Evolutionary conservation across 306 rosid species (phyloP).

Genomic region (Lathyrus oleraceus): DNA sequence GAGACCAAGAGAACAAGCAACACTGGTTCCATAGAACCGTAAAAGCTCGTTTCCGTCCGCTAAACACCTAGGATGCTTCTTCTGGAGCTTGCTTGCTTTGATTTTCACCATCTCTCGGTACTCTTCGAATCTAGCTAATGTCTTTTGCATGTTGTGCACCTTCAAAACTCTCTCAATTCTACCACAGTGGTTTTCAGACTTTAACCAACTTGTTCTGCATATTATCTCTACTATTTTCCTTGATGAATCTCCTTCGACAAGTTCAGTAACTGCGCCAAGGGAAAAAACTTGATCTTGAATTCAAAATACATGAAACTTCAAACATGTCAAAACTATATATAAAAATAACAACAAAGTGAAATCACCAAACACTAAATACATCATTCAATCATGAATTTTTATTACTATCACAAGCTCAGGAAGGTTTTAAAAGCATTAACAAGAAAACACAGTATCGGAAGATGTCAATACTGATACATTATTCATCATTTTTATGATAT

Average conservation of each 20-base stretch:
- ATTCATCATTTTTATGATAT: too few species aligned
- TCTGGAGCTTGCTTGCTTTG: constrained; percentile 85
- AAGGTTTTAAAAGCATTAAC: neutral
- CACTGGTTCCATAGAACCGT: constrained; percentile 80
- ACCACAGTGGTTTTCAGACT: constrained; percentile 69
- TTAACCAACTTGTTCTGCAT: constrained; percentile 82
- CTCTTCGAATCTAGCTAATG: constrained; percentile 85
- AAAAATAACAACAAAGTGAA: constrained; percentile 24
- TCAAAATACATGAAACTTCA: constrained; percentile 31
- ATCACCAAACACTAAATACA: constrained; percentile 17
- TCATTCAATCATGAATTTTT: constrained; percentile 6
- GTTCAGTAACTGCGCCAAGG: constrained; percentile 76
- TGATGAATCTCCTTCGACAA: constrained; percentile 91
- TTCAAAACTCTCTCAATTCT: constrained; percentile 80
- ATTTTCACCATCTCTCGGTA: constrained; percentile 82
- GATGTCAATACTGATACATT: too few species aligned
- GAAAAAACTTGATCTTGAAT: constrained; percentile 9
- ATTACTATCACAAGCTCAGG: neutral
- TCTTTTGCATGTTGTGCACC: constrained; percentile 95
- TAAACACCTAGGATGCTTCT: constrained; percentile 91
- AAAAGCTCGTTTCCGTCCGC: constrained; percentile 96
- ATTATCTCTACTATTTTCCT: constrained; percentile 93
- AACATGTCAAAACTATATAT: constrained; percentile 2
- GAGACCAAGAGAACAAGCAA: constrained; percentile 76
- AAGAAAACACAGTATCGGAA: too few species aligned